Evolutionary conservation across 441 rosid species (phyloP).

Genomic region (Breynia disticha): DNA sequence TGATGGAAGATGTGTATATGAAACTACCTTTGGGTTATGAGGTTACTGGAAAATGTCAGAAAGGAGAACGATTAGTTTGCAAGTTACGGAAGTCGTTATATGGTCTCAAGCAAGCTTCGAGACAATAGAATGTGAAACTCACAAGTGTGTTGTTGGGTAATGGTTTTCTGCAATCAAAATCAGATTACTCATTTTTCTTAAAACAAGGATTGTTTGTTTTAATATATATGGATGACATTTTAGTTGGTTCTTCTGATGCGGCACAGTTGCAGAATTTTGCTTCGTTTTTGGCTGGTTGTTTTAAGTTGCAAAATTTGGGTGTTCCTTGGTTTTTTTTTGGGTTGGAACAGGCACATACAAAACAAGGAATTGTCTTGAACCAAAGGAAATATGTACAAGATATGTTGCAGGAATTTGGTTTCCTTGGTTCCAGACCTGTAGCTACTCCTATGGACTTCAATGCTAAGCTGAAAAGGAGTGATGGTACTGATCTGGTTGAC

Average conservation of each 20-base stretch:
- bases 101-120: neutral
- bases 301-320: neutral
- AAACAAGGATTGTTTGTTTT: neutral
- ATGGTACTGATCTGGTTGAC: neutral
- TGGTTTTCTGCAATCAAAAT: neutral
- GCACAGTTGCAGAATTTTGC: neutral
- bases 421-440: neutral
- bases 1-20: too few relatives aligned
- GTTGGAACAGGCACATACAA: neutral
- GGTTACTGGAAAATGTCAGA: neutral
- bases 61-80: neutral
- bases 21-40: neutral
- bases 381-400: neutral
- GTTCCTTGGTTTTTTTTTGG: neutral
- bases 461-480: too few relatives aligned
- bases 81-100: neutral
- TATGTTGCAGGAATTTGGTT: neutral
- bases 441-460: too few relatives aligned
- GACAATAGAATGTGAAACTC: neutral
- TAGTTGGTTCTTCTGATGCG: neutral
- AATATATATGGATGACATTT: neutral
- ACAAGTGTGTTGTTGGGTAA: neutral
- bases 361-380: neutral
- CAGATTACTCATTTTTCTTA: neutral
- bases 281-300: neutral